Conservation (phyloP, 2,329 filamentous ascomycete genomes). For the Monosporascus ibericus region DNA sequence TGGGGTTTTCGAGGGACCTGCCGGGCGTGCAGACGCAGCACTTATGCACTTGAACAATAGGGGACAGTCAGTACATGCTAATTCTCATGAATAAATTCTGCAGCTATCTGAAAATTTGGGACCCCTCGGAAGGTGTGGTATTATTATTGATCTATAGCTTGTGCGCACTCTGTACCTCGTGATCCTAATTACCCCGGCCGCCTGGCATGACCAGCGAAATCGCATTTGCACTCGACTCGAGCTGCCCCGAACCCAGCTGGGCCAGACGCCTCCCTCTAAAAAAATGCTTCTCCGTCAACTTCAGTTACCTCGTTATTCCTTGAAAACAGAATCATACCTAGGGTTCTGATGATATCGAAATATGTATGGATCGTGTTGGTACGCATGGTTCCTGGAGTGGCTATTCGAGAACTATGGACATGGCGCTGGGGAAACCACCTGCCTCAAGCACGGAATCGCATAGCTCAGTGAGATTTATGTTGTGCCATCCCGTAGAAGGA, state of each 20-base stretch:
- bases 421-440: no score
- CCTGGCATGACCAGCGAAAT: not conserved
- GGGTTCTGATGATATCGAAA: not conserved
- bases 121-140: not conserved
- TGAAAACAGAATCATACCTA: not conserved
- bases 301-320: not conserved
- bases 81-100: no score
- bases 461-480: no score
- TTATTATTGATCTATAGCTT: not conserved
- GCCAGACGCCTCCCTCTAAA: not conserved
- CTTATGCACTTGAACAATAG: no score
- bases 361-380: not conserved
- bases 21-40: no score
- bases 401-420: not conserved
- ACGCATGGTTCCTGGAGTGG: not conserved
- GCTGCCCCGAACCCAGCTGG: not conserved
- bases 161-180: not conserved
- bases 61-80: no score
- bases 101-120: not conserved
- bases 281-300: not conserved
- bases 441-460: no score
- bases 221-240: not conserved
- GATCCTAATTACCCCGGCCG: not conserved
- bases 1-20: no score
- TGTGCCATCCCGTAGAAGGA: no score